phyloP scores from a whole-genome alignment of 179 eudicot species.

The Corrigiola litoralis region DNA sequence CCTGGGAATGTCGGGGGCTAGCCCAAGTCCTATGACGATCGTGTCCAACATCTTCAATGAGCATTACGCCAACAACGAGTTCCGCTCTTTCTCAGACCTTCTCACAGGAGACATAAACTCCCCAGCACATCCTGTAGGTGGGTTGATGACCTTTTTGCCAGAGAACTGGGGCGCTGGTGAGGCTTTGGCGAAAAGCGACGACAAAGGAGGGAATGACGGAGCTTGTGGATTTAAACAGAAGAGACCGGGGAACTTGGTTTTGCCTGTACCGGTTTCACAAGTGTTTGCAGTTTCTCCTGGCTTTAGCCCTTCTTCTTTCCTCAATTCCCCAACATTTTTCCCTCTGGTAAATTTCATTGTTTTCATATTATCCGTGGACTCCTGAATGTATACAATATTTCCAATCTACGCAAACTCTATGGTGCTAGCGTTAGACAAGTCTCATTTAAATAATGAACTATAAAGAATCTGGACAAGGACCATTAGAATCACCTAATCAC shows the following conservation, averaged over 20 bases:
- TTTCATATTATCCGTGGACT: no score
- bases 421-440: no score
- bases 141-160: conserved; percentile 11
- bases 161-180: conserved; percentile 6
- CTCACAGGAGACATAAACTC: conserved; percentile 26
- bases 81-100: conserved; percentile 41
- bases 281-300: conserved; percentile 34
- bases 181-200: not conserved
- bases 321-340: conserved; percentile 36
- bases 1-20: conserved; percentile 7
- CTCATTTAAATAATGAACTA: no score
- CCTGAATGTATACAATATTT: no score
- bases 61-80: conserved; percentile 15
- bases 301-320: conserved; percentile 40
- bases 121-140: conserved; percentile 1
- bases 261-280: conserved; percentile 26
- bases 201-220: not conserved
- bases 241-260: conserved; percentile 30
- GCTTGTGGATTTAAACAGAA: conserved; percentile 23
- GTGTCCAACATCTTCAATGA: conserved; percentile 28
- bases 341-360: conserved; percentile 10
- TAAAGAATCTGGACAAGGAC: no score
- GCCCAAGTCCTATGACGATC: conserved; percentile 18
- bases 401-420: no score
- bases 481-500: no score